Base-by-base conservation (phyloP, 805 yeast genomes). In the Metschnikowia shivogae region DNA sequence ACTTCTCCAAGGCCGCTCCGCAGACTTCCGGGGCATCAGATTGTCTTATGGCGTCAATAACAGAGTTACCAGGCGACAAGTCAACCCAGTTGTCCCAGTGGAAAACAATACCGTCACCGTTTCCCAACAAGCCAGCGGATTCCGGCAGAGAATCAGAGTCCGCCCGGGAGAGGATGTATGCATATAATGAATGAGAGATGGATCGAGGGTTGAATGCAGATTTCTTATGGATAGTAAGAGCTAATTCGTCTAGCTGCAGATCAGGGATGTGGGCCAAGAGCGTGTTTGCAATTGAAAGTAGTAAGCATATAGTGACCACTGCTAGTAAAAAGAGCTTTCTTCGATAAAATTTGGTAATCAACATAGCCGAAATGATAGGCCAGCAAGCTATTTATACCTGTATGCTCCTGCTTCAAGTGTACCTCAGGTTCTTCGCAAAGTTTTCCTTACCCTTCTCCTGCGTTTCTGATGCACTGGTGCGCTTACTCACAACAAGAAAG, bases 1-100 rank as follows among this genome's bases (percentile, higher is more conserved):
- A 65, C 10, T 49, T 44, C 5, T 42, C 43, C 19, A 63, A 36
- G 8, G 36, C 36, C n/a, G 41, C 37, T 26, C 57, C 62, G 45
- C 72, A 67, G 22, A 39, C 10, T 3, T 68, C 69, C 4, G 50
- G 52, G 17, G 61, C 52, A 32, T 38, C 42, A 3, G 38, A 26
- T 7, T 36, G 33, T 24, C 64, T 49, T 28, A 50, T 56, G 10
- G 43, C 30, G 17, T 50, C 48, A 13, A 68, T 45, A 4, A 60
- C 33, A 10, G 45, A 11, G 39, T 61, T 46, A 0, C 56, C 70
- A 6, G 64, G 60, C 12, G 48, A 45, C 29, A 62, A 45, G 44
- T 66, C 72, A 19, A 64, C 56, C 68, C 70, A 67, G 48, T 68
- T 70, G 46, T 68, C 73, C 73, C 73, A 68, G 52, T 68, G 73